These are phyloP conservation scores for Penicillium steckii DNA, from an alignment of 495 filamentous ascomycete genomes.

Conservation along the genomic window DNA sequence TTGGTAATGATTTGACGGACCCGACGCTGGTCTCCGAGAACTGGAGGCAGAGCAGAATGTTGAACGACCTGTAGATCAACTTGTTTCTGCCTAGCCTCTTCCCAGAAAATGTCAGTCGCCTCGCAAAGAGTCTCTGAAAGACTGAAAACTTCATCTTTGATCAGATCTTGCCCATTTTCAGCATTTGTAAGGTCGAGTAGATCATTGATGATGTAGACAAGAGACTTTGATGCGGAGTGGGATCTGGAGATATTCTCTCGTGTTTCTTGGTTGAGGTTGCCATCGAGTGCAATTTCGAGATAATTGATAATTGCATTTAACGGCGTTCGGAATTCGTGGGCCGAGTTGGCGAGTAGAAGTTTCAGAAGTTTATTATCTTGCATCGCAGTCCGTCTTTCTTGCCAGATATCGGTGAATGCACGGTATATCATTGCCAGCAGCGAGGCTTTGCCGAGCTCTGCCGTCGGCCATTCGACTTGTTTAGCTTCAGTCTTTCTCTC, in stretches of 20 bases:
- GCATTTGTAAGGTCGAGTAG: slow-evolving; percentile 85
- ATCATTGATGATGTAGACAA: slow-evolving; percentile 93
- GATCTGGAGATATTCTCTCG: slow-evolving; percentile 81
- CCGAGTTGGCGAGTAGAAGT: slow-evolving; percentile 80
- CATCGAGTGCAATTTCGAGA: slow-evolving; percentile 85
- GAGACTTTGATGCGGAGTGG: slow-evolving; percentile 86
- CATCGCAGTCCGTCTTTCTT: slow-evolving; percentile 79
- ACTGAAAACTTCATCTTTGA: slow-evolving; percentile 79
- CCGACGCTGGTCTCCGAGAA: slow-evolving; percentile 81
- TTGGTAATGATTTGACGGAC: slow-evolving; percentile 83
- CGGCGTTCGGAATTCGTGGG: slow-evolving; percentile 88
- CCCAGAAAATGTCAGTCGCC: slow-evolving; percentile 69
- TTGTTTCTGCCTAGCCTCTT: slow-evolving; percentile 71
- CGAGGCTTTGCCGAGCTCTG: slow-evolving; percentile 74
- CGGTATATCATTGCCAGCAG: slow-evolving; percentile 85
- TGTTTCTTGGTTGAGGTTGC: slow-evolving; percentile 73
- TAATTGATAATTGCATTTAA: slow-evolving; percentile 95
- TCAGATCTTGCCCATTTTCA: slow-evolving; percentile 72
- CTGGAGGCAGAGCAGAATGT: slow-evolving; percentile 68
- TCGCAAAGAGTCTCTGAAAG: slow-evolving; percentile 69
- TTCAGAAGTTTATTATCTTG: slow-evolving; percentile 76
- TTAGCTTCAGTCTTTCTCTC: background rate
- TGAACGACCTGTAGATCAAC: slow-evolving; percentile 67
- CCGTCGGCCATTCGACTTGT: slow-evolving; percentile 34
- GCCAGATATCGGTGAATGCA: slow-evolving; percentile 83